Conservation (phyloP, 306 rosid genomes). For the Vigna mungo region DNA sequence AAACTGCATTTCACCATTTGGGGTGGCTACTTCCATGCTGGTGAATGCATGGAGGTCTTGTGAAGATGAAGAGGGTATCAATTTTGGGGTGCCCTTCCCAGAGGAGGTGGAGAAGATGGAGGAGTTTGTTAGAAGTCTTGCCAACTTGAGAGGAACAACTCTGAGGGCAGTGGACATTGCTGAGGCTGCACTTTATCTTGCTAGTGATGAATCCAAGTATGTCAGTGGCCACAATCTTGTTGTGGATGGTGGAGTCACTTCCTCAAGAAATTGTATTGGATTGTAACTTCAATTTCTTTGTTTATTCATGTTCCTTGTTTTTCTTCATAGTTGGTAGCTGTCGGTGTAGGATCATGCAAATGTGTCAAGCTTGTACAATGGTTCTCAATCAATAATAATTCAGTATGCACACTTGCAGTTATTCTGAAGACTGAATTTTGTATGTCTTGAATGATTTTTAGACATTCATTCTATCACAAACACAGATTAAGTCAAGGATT, state of each 20-base stretch:
- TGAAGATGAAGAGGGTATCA: slow-evolving; percentile 42
- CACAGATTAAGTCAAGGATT: neutral
- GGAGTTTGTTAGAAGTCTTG: slow-evolving; percentile 81
- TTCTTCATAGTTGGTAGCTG: neutral
- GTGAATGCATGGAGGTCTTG: slow-evolving; percentile 72
- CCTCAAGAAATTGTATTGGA: slow-evolving; percentile 79
- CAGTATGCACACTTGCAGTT: neutral
- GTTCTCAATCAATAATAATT: neutral
- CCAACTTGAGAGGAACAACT: slow-evolving; percentile 73
- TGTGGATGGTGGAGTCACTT: slow-evolving; percentile 89
- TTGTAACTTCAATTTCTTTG: slow-evolving; percentile 34
- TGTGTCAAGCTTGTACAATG: slow-evolving; percentile 13
- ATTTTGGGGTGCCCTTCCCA: slow-evolving; percentile 56
- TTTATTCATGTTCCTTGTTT: slow-evolving; percentile 4
- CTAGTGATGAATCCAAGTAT: slow-evolving; percentile 90
- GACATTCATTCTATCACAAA: neutral
- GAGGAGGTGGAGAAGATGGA: slow-evolving; percentile 80
- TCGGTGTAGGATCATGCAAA: slow-evolving; percentile 10
- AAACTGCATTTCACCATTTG: slow-evolving; percentile 89
- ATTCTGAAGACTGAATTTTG: neutral
- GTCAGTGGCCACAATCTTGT: slow-evolving; percentile 95
- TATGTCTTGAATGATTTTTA: neutral
- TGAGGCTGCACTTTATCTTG: slow-evolving; percentile 93
- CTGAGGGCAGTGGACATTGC: slow-evolving; percentile 77
- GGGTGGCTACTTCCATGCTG: slow-evolving; percentile 90